Evolutionary conservation across 192 early-diverging fungal genomes (phyloP), one percentile per base, ranked within the genome.

Genomic region (Coemansia sp.): DNA sequence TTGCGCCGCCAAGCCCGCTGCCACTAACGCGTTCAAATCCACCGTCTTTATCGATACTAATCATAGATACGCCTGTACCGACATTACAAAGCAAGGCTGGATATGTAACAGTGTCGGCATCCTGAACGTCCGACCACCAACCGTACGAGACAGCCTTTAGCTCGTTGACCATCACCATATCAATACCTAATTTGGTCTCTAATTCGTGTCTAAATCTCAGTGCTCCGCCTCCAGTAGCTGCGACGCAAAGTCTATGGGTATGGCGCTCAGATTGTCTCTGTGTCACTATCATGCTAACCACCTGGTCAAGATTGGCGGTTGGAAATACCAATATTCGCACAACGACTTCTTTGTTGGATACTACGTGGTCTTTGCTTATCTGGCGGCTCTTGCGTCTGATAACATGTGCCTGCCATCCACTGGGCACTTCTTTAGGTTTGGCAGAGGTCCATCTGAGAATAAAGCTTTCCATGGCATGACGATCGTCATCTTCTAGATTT

Each of bases 1-100:
- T 72, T 22, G 66, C 62, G 3, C 69, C 75, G 4, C 75, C 75
- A 27, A 78, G 54, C 17, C 75, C 75, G 43, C 75, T 78, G 49
- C 75, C 75, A 11, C 59, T 68, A 11, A 78, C 62, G 3, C 75
- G 68, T 55, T 72, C 65, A 53, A 65, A 63, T 13, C 22, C 43
- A 24, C 59, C 69, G 15, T 53, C 37, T 17, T 12, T 40, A 21
- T 49, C 44, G 1, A 73, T 40, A 4, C 33, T 52, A 9, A 67
- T 53, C 19, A 78, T 47, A 23, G 75, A 78, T n/a, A 78, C 62
- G 11, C 75, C 75, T 7, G 75, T 78, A 9, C 75, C 75, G 9
- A 78, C 54, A 38, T 68, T 78, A 62, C 65, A 72, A 9, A 78
- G n/a, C 30, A 78, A 55, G 41, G 55, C 44, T 8, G 62, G 69